Percentiles rank a stretch among this genome's conserved stretches.
These are phyloP conservation scores for Brassica hybrid DNA, from an alignment of 441 rosid genomes.

Conservation along the genomic window DNA sequence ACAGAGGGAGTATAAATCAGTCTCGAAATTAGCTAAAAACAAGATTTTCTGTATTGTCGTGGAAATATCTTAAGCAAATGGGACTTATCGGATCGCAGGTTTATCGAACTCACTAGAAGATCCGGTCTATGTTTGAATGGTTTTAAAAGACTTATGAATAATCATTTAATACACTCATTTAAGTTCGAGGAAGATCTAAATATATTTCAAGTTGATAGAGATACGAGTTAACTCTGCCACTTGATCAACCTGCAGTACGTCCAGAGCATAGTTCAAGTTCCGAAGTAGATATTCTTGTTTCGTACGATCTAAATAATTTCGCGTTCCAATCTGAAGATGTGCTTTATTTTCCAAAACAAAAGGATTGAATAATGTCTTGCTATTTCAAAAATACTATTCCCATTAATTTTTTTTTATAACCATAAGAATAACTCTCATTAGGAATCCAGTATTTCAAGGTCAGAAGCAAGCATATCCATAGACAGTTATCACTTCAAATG, in stretches of 20 bases:
- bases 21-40: neutral
- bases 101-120: neutral
- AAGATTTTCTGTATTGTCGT: neutral
- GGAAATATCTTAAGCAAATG: neutral
- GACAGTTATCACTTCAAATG: no score
- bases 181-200: neutral
- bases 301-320: neutral
- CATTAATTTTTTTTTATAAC: no score
- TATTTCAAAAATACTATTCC: neutral
- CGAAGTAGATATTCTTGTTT: constrained; percentile 38
- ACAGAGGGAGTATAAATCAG: no score
- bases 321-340: constrained; percentile 14
- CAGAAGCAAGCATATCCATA: no score
- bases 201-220: constrained; percentile 9
- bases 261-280: constrained; percentile 24
- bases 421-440: no score
- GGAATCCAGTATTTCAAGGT: no score
- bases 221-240: neutral
- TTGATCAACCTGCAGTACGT: neutral
- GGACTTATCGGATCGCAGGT: neutral
- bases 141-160: neutral
- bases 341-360: neutral
- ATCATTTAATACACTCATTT: neutral
- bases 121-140: neutral
- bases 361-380: neutral